phyloP scores from a whole-genome alignment of 78 protist genomes.

The Protostelium mycophagum region DNA sequence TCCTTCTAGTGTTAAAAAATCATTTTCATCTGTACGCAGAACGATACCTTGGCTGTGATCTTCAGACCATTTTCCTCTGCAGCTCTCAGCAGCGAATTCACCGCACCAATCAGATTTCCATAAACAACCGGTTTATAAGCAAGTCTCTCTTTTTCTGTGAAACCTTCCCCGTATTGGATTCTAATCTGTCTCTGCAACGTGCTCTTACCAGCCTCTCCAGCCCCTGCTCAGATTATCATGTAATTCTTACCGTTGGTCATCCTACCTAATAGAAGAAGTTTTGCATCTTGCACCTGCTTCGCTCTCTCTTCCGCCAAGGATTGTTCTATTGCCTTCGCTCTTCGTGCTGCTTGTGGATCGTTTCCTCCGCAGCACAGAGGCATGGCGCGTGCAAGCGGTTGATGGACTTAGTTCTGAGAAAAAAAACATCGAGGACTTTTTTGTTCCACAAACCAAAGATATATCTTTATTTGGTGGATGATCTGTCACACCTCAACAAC shows the following conservation, averaged over 20 bases:
- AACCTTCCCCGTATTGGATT: background rate
- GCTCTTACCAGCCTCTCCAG: slow-evolving; percentile 68
- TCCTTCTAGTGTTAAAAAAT: background rate
- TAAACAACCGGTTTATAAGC: background rate
- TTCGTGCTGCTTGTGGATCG: background rate
- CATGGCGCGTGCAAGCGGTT: background rate
- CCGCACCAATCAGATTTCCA: background rate
- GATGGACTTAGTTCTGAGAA: background rate
- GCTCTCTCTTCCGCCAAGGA: background rate
- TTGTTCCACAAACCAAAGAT: no score
- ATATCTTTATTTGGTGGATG: no score
- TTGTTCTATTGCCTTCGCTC: background rate
- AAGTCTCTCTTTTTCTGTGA: background rate
- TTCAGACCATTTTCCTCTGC: background rate
- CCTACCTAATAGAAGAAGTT: background rate
- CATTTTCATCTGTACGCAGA: background rate
- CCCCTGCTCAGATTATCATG: slow-evolving; percentile 11
- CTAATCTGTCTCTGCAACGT: slow-evolving; percentile 11
- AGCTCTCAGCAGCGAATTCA: background rate
- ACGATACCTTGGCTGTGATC: background rate
- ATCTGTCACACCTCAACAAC: no score
- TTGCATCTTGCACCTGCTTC: background rate
- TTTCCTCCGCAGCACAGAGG: background rate
- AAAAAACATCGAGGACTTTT: no score
- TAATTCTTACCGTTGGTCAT: background rate